phyloP scores from a whole-genome alignment of 1,284 basidiomycete species.

The Somion occarium region DNA sequence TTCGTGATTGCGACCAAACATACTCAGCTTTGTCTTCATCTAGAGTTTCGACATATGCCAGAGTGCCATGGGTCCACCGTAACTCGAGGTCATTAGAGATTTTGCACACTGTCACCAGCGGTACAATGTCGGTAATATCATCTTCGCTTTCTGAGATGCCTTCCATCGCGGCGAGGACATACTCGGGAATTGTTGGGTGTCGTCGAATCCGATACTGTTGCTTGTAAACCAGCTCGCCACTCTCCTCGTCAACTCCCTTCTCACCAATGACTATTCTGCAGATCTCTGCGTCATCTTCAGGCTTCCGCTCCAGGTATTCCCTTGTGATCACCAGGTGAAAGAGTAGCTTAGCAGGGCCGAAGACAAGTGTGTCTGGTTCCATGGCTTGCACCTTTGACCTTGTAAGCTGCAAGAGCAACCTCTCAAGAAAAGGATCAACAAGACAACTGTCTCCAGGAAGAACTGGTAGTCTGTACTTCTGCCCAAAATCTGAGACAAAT shows the following conservation, averaged over 20 bases:
- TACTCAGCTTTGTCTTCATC: background rate
- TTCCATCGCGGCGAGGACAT: background rate
- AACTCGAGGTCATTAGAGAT: too few species aligned
- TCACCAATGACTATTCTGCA: background rate
- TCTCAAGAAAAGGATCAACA: too few species aligned
- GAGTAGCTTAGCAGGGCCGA: background rate
- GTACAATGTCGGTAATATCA: background rate
- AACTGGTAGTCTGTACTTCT: too few species aligned
- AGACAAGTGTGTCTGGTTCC: background rate
- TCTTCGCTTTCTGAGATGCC: background rate
- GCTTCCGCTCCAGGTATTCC: background rate
- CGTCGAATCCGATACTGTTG: background rate
- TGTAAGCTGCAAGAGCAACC: too few species aligned
- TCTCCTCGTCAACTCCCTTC: background rate
- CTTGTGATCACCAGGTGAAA: background rate
- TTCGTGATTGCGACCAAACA: background rate
- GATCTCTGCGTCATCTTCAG: background rate
- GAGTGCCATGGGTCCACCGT: background rate
- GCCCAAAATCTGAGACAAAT: too few species aligned
- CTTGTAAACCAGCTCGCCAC: background rate
- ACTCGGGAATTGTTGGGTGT: background rate
- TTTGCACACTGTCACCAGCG: too few species aligned
- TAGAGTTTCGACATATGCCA: background rate
- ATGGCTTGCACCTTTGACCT: too few species aligned
- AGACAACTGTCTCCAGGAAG: too few species aligned